These are phyloP conservation scores for Colletotrichum higginsianum DNA, from an alignment of 2,329 filamentous ascomycete species.

Conservation along the genomic window DNA sequence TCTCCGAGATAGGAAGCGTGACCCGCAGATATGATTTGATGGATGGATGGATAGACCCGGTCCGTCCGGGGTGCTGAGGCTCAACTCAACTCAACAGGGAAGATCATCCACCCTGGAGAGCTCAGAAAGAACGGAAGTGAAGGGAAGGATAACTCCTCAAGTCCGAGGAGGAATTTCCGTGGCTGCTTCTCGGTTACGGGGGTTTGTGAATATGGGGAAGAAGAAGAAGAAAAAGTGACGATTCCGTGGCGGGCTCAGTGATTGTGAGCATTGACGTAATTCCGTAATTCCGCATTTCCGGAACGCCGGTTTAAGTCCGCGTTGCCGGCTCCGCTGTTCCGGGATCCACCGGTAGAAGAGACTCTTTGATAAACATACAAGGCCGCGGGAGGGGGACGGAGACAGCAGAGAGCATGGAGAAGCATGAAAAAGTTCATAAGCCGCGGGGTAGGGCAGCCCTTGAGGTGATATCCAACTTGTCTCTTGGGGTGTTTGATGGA, in stretches of 20 bases:
- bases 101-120: not conserved
- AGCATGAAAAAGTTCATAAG: no score
- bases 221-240: conserved; percentile 4
- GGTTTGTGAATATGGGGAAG: not conserved
- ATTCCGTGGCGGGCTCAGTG: not conserved
- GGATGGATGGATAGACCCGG: no score
- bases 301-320: conserved; percentile 13
- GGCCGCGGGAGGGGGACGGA: no score
- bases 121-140: not conserved
- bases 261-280: not conserved
- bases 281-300: conserved; percentile 30
- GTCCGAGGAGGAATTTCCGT: conserved; percentile 18
- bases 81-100: not conserved
- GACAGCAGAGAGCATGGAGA: no score
- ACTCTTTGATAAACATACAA: no score
- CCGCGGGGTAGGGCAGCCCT: no score
- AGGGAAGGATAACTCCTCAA: conserved; percentile 21
- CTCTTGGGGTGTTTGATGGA: no score
- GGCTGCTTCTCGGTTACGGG: not conserved
- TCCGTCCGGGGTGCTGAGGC: no score
- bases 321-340: not conserved
- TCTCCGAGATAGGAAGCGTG: conserved; percentile 4
- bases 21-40: not conserved
- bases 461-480: no score
- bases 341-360: not conserved